A percentile compares a stretch with the other conserved stretches of the same genome.
These are phyloP conservation scores for Apium graveolens DNA, from an alignment of 129 eudicot genomes.

Conservation along the genomic window DNA sequence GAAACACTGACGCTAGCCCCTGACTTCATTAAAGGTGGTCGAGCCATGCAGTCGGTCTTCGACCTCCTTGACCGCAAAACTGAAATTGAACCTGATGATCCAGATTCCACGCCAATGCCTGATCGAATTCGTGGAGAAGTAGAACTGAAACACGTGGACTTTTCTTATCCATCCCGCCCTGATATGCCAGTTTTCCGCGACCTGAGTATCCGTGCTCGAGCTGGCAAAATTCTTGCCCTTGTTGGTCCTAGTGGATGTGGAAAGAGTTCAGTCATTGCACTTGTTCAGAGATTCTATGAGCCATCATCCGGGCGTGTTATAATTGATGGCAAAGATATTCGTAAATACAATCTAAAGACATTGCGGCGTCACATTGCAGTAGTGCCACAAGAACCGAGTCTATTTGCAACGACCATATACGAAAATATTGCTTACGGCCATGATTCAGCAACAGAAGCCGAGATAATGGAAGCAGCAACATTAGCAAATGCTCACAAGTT, in stretches of 20 bases:
- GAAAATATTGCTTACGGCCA: slow-evolving; percentile 89
- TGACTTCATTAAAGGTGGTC: slow-evolving; percentile 96
- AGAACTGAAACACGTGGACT: slow-evolving; percentile 85
- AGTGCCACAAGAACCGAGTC: slow-evolving; percentile 97
- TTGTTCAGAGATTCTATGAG: slow-evolving; percentile 74
- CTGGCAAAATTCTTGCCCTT: slow-evolving; percentile 85
- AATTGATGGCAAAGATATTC: slow-evolving; percentile 79
- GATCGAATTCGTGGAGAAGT: slow-evolving; percentile 91
- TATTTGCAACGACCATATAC: slow-evolving; percentile 71
- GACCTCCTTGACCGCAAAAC: slow-evolving; percentile 83
- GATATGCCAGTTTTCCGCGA: slow-evolving; percentile 63
- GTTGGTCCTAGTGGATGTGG: slow-evolving; percentile 99
- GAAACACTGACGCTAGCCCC: slow-evolving; percentile 94
- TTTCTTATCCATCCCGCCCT: slow-evolving; percentile 83
- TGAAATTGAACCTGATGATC: slow-evolving; percentile 85
- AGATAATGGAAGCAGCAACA: slow-evolving; percentile 85
- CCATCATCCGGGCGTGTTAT: slow-evolving; percentile 79
- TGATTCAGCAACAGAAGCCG: slow-evolving; percentile 79
- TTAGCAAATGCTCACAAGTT: slow-evolving; percentile 90
- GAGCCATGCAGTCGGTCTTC: slow-evolving; percentile 86
- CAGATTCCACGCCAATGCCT: slow-evolving; percentile 53
- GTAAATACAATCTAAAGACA: slow-evolving; percentile 73
- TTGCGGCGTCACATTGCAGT: slow-evolving; percentile 61
- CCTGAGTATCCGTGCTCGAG: slow-evolving; percentile 68
- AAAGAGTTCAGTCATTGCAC: slow-evolving; percentile 86